A percentile compares a stretch with the other conserved stretches of the same genome.
Conservation (phyloP, 495 filamentous ascomycete genomes). For the Hyaloscypha variabilis region DNA sequence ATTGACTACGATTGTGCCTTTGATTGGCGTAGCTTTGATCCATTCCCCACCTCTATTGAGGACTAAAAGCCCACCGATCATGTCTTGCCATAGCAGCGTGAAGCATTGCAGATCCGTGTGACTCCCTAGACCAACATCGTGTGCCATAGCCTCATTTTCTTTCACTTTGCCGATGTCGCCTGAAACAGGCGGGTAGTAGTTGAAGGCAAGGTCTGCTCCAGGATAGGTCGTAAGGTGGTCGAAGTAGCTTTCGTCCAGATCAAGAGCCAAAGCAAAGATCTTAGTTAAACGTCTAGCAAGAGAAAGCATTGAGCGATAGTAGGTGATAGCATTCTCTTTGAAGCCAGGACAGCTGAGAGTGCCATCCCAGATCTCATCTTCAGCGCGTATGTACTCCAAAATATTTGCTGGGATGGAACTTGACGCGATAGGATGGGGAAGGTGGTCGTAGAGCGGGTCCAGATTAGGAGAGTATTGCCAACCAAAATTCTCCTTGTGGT, state of each 20-base stretch:
- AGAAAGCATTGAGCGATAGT: slow-evolving; percentile 3
- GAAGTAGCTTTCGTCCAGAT: slow-evolving; percentile 49
- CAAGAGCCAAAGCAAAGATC: slow-evolving; percentile 47
- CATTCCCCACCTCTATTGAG: slow-evolving; percentile 48
- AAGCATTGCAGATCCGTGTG: slow-evolving; percentile 61
- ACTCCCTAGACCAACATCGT: slow-evolving; percentile 50
- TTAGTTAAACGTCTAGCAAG: slow-evolving; percentile 8
- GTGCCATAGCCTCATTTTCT: too few species aligned
- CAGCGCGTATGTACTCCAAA: not conserved
- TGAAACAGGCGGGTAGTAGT: slow-evolving; percentile 45
- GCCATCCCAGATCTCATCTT: slow-evolving; percentile 10
- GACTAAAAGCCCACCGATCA: slow-evolving; percentile 53
- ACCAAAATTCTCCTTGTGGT: slow-evolving; percentile 11
- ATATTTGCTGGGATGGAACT: slow-evolving; percentile 12
- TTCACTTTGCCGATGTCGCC: slow-evolving; percentile 29
- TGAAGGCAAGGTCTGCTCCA: slow-evolving; percentile 36
- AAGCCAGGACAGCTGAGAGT: slow-evolving; percentile 10
- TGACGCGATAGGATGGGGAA: too few species aligned
- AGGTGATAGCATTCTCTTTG: slow-evolving; percentile 6
- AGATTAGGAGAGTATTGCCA: too few species aligned
- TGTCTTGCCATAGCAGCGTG: slow-evolving; percentile 58
- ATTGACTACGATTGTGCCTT: slow-evolving; percentile 63
- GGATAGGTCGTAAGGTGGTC: slow-evolving; percentile 41
- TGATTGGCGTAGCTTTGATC: slow-evolving; percentile 53
- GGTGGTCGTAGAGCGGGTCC: too few species aligned